These are phyloP conservation scores for Penicillium pulvis DNA, from an alignment of 495 filamentous ascomycete species.

Conservation along the genomic window DNA sequence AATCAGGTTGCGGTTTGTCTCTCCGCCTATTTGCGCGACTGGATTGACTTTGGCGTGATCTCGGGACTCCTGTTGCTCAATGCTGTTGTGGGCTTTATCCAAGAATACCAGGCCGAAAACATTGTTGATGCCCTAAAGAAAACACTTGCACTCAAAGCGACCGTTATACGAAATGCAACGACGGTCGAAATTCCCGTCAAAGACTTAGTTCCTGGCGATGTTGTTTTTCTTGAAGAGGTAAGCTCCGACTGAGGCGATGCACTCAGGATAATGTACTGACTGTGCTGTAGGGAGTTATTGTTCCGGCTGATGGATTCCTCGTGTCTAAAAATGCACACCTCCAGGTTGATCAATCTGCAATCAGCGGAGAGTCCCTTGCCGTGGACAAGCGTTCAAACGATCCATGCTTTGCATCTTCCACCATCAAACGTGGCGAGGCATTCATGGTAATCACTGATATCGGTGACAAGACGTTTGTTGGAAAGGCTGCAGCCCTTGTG, in stretches of 20 bases:
- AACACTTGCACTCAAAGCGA: slow-evolving; percentile 82
- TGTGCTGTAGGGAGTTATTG: slow-evolving; percentile 67
- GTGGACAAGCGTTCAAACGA: slow-evolving; percentile 84
- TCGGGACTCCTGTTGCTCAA: slow-evolving; percentile 76
- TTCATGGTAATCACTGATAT: slow-evolving; percentile 79
- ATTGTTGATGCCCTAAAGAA: slow-evolving; percentile 93
- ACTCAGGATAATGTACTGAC: slow-evolving; percentile 9
- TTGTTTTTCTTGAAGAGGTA: slow-evolving; percentile 82
- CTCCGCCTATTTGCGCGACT: slow-evolving; percentile 74
- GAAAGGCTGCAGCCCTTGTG: slow-evolving; percentile 83
- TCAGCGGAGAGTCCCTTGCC: slow-evolving; percentile 90
- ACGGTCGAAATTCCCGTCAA: slow-evolving; percentile 72
- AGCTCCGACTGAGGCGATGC: slow-evolving; percentile 11
- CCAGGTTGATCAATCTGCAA: slow-evolving; percentile 88
- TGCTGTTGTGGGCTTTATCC: slow-evolving; percentile 80
- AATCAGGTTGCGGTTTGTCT: slow-evolving; percentile 68
- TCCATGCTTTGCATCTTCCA: slow-evolving; percentile 79
- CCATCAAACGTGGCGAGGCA: slow-evolving; percentile 86
- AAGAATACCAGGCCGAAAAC: slow-evolving; percentile 87
- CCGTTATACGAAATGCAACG: slow-evolving; percentile 75
- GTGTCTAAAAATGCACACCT: slow-evolving; percentile 78
- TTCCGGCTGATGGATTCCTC: slow-evolving; percentile 85
- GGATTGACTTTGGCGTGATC: slow-evolving; percentile 81
- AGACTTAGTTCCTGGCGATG: slow-evolving; percentile 87
- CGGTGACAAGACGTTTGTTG: slow-evolving; percentile 87